A percentile compares a stretch with the other conserved stretches of the same genome.
Evolutionary conservation across 2,329 filamentous ascomycete species (phyloP).

Genomic region (Penicillium sclerotigenum): DNA sequence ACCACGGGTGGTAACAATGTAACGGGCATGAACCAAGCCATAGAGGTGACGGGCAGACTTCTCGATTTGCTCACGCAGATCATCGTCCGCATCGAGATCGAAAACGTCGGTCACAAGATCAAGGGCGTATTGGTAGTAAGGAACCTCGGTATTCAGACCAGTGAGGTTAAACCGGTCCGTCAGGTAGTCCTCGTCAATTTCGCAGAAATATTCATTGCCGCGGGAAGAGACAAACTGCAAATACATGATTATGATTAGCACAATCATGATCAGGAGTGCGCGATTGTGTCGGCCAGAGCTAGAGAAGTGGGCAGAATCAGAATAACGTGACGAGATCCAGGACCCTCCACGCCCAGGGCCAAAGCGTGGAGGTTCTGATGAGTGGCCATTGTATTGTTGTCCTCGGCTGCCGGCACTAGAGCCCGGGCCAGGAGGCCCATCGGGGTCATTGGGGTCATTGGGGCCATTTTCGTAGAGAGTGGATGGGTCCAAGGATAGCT

Average conservation of each 20-base stretch:
- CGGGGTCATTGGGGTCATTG: neutral
- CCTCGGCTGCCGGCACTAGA: neutral
- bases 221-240: constrained; percentile 91
- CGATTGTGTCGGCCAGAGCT: too few relatives aligned
- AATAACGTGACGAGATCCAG: neutral
- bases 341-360: neutral
- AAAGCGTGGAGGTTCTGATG: neutral
- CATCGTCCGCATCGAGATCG: constrained; percentile 96
- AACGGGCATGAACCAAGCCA: constrained; percentile 90
- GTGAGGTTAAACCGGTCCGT: constrained; percentile 98
- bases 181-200: constrained; percentile 98
- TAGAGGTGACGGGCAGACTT: constrained; percentile 95
- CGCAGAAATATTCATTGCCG: constrained; percentile 99
- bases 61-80: constrained; percentile 96
- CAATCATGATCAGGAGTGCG: neutral
- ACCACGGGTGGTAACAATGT: constrained; percentile 92
- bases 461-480: too few relatives aligned
- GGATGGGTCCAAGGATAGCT: neutral
- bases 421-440: neutral
- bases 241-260: constrained; percentile 13
- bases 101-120: constrained; percentile 98
- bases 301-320: too few relatives aligned
- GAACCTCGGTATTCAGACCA: constrained; percentile 92
- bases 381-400: rapidly evolving
- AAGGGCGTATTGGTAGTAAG: constrained; percentile 98